Evolutionary conservation across 2,329 filamentous ascomycete species (phyloP), one percentile per base, ranked within the genome.

Genomic region (Mycosphaerelloides madeirae): DNA sequence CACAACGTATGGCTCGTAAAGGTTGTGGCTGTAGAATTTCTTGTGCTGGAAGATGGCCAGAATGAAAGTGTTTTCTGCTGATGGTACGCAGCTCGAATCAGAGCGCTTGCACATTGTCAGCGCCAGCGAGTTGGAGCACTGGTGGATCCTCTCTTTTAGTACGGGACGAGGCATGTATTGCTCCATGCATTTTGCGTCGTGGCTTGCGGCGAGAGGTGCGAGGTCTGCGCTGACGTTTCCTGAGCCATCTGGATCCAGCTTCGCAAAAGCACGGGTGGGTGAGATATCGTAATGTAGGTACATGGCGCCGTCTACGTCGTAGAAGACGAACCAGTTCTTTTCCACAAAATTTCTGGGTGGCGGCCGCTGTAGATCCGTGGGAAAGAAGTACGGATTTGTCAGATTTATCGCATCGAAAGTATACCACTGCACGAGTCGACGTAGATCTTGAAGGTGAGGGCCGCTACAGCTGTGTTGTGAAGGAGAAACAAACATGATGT

Each of bases 321-420:
- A 71, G 55, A 80, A 76, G 1, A 68, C 64, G 54, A 77, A 77
- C 68, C 71, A 81, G 50, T 81, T 81, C 69, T 81, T 81, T 61
- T 81, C 77, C n/a, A 80, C 52, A 0, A 53, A 28, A 3, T 56
- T 54, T 54, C 65, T 73, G 0, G 73, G 69, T 1, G 52, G 43
- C 0, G 75, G 77, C 0, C 76, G 65, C 31, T 73, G 70, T 2
- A 81, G 58, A 48, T 80, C 77, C 1, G 69, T 76, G 0, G 67
- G 68, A 0, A 52, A 38, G 13, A 56, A 55, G 53, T 76, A 79
- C 8, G 48, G 6, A 3, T 39, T 29, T 35, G 22, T 18, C 15
- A 12, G n/a, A 22, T 40, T 46, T n/a, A 9, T 35, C 15, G 38
- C 25, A 12, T n/a, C 16, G 31, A 41, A 31, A 29, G 25, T 40